phyloP scores from a whole-genome alignment of 2,329 filamentous ascomycete genomes.

The Trichophyton rubrum region DNA sequence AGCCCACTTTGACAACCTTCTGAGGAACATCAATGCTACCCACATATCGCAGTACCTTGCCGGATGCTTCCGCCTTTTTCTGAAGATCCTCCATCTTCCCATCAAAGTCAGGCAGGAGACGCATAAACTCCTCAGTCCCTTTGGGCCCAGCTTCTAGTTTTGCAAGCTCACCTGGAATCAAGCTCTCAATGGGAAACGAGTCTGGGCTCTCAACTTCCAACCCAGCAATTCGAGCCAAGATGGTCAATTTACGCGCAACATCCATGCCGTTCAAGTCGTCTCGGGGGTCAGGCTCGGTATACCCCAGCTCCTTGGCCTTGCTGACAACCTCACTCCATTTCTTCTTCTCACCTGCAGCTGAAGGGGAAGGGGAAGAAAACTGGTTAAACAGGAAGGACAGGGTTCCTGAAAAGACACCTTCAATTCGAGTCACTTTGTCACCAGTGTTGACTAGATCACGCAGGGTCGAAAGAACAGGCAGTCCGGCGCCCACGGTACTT shows the following conservation, averaged over 20 bases:
- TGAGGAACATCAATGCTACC: constrained; percentile 79
- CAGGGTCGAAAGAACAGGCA: constrained; percentile 85
- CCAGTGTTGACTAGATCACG: constrained; percentile 92
- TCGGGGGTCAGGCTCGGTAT: constrained; percentile 76
- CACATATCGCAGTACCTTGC: constrained; percentile 88
- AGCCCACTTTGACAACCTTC: constrained; percentile 75
- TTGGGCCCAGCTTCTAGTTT: constrained; percentile 45
- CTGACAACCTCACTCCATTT: constrained; percentile 85
- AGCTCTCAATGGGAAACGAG: constrained; percentile 81
- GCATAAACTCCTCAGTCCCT: constrained; percentile 70
- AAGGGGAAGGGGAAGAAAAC: constrained; percentile 62
- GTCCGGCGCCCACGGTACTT: constrained; percentile 81
- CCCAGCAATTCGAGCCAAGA: constrained; percentile 75
- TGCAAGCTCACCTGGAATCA: constrained; percentile 82
- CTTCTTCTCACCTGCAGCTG: constrained; percentile 36
- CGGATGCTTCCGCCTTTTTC: constrained; percentile 67
- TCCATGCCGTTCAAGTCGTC: constrained; percentile 81
- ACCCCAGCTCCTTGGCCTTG: constrained; percentile 85
- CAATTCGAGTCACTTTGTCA: constrained; percentile 80
- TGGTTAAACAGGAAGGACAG: constrained; percentile 98
- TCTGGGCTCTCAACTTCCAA: constrained; percentile 71
- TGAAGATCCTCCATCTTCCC: constrained; percentile 81
- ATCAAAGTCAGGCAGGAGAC: constrained; percentile 69
- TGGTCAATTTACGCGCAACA: constrained; percentile 91
- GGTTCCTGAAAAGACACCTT: constrained; percentile 94